These are phyloP conservation scores for Cladosporium sp. DNA, from an alignment of 2,329 filamentous ascomycete genomes.

Conservation along the genomic window DNA sequence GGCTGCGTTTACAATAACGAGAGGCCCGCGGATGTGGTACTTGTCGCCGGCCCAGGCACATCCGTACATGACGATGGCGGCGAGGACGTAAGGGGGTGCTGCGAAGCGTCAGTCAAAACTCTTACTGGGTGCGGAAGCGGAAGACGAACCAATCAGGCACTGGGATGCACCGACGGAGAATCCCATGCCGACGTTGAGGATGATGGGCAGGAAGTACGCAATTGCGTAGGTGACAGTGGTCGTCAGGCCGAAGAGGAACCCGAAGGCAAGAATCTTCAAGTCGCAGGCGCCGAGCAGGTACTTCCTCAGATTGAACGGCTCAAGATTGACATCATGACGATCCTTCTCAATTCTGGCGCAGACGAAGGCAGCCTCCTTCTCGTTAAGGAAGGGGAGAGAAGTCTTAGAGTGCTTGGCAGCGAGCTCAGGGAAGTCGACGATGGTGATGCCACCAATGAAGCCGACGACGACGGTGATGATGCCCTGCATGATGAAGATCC, in stretches of 20 bases:
- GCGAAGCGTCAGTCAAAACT: background rate
- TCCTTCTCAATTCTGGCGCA: slow-evolving; percentile 48
- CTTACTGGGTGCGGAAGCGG: background rate
- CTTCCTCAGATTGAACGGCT: slow-evolving; percentile 40
- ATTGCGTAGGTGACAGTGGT: slow-evolving; percentile 44
- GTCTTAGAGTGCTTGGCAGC: slow-evolving; percentile 33
- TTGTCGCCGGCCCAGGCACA: slow-evolving; percentile 29
- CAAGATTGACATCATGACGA: slow-evolving; percentile 44
- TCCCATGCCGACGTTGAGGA: slow-evolving; percentile 31
- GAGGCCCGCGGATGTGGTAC: slow-evolving; percentile 28
- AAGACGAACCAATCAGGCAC: slow-evolving; percentile 23
- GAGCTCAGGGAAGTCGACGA: slow-evolving; percentile 41
- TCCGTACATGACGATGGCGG: slow-evolving; percentile 31
- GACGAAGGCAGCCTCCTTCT: slow-evolving; percentile 43
- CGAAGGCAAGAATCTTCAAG: slow-evolving; percentile 51
- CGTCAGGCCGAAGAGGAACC: slow-evolving; percentile 51
- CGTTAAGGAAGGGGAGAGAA: slow-evolving; percentile 38
- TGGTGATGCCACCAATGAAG: slow-evolving; percentile 35
- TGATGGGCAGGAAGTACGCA: slow-evolving; percentile 34
- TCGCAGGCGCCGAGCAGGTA: slow-evolving; percentile 37
- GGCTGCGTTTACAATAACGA: slow-evolving; percentile 31
- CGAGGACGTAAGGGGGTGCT: slow-evolving; percentile 30
- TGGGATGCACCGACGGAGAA: slow-evolving; percentile 26
- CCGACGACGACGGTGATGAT: slow-evolving; percentile 36
- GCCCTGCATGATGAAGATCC: slow-evolving; percentile 30